Evolutionary conservation across 257 asterid genomes (phyloP), one percentile per base, ranked within the genome.

Genomic region (Leptodermis oblonga): DNA sequence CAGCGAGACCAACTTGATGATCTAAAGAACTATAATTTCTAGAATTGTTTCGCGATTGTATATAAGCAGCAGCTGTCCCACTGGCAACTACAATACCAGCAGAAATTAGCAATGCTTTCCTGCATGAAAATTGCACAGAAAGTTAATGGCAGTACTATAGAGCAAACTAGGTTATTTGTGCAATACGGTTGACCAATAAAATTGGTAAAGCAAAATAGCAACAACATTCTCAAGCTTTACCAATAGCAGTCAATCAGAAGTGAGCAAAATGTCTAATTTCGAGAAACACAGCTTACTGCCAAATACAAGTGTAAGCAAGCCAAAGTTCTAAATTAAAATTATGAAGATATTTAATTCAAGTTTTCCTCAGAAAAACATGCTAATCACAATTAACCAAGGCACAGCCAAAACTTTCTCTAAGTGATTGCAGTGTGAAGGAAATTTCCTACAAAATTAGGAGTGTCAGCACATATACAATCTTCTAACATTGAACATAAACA

Each of bases 1-100:
- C 89, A 48, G 62, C 49, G 70, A 62, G 76, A 70, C 90, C 92
- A 81, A 88, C 84, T 63, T 80, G 73, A 68, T 73, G 86, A 61
- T 46, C 77, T 73, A 70, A 67, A 70, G 87, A 70, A 73, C 72
- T 71, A 58, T 68, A 77, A 67, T 75, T 78, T 70, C 55, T 89
- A 69, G 55, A 33, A 68, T 73, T 81, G 61, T 70, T 90, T 73
- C 89, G 89, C 72, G 89, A 83, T 63, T 83, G 96, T 81, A 82
- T 78, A 77, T 85, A 91, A 25, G 86, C 92, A 77, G 95, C 95
- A 70, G 97, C 96, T 72, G 95, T 82, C 72, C 99, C 99, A 75
- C 99, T 95, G 69, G 91, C 99, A 43, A 88, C 92, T 43, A 84
- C 83, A 77, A 94, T 76, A 79, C 99, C 91, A 74, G 99, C 84